phyloP scores from a whole-genome alignment of 73 alveolate genomes.

The Paramecium pentaurelia region DNA sequence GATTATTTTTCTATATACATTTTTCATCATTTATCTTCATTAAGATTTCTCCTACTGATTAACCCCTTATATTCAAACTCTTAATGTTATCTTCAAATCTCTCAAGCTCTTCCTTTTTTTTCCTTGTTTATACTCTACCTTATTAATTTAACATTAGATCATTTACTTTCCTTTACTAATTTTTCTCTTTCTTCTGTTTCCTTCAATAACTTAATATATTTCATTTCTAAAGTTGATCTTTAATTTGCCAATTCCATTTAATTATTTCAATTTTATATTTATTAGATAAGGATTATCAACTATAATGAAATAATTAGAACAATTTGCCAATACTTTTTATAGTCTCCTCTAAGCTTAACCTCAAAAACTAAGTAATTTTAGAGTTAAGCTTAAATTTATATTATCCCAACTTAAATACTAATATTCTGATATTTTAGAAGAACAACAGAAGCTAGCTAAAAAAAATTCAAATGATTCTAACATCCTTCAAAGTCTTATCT shows the following conservation, averaged over 20 bases:
- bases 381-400: neutral
- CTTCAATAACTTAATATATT: neutral
- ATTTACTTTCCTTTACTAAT: neutral
- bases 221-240: neutral
- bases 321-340: neutral
- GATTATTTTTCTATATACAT: neutral
- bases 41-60: constrained; percentile 92
- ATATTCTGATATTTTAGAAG: neutral
- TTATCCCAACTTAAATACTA: neutral
- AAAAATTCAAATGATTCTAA: neutral
- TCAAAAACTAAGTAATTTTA: neutral
- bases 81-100: constrained; percentile 86
- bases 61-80: constrained; percentile 52
- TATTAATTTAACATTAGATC: neutral
- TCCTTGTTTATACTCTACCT: neutral
- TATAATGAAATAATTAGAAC: neutral
- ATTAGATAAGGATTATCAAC: neutral
- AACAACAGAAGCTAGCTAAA: neutral
- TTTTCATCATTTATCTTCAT: constrained; percentile 80
- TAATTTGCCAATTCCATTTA: neutral
- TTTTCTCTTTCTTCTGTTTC: neutral
- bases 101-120: constrained; percentile 69
- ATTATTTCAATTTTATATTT: neutral
- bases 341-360: neutral
- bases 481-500: neutral